Percentiles rank a stretch among this genome's conserved stretches.
These are phyloP conservation scores for Dothidotthia symphoricarpi DNA, from an alignment of 2,329 filamentous ascomycete species.

Conservation along the genomic window DNA sequence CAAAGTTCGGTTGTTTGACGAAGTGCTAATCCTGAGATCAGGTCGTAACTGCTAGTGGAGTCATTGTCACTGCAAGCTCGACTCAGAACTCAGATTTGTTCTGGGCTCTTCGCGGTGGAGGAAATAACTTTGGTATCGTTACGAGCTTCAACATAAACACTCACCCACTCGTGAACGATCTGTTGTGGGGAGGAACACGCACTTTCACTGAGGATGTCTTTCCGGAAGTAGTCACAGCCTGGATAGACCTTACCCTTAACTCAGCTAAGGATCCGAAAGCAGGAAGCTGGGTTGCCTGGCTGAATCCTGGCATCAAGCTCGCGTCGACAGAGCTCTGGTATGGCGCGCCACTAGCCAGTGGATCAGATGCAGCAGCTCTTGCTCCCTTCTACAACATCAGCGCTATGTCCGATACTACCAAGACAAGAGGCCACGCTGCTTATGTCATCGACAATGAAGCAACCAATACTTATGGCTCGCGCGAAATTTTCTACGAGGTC, in stretches of 20 bases:
- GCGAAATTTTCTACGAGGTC: constrained; percentile 13
- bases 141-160: constrained; percentile 20
- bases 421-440: background rate
- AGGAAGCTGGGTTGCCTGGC: constrained; percentile 30
- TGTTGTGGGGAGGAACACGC: constrained; percentile 14
- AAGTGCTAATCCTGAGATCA: no score
- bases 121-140: constrained; percentile 28
- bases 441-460: constrained; percentile 5
- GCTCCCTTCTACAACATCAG: constrained; percentile 4
- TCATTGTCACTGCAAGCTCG: constrained; percentile 11
- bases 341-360: constrained; percentile 10
- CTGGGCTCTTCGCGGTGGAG: constrained; percentile 31
- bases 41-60: constrained; percentile 39
- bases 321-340: constrained; percentile 17
- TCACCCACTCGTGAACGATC: constrained; percentile 8
- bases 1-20: no score
- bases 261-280: constrained; percentile 20
- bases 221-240: constrained; percentile 14
- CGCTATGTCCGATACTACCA: background rate
- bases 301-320: constrained; percentile 4
- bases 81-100: constrained; percentile 22
- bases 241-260: constrained; percentile 5
- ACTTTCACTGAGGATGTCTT: constrained; percentile 9
- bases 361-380: background rate
- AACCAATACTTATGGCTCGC: constrained; percentile 1